A percentile compares a stretch with the other conserved stretches of the same genome.
Evolutionary conservation across 257 asterid species (phyloP).

Genomic region (Phtheirospermum japonicum): DNA sequence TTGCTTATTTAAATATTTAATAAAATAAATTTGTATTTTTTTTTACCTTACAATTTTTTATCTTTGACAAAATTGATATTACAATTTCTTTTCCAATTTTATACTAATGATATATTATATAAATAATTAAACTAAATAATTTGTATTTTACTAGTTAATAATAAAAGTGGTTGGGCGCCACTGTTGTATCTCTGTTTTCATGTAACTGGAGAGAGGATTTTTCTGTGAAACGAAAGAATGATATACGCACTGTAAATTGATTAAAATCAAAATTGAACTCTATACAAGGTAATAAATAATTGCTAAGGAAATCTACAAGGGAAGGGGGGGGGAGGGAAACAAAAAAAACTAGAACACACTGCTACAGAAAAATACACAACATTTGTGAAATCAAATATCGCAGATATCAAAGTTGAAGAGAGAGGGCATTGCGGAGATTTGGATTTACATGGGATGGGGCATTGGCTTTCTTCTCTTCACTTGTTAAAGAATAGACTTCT

Average conservation of each 20-base stretch:
- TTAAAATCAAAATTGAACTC: slow-evolving; percentile 15
- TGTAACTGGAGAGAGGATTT: not conserved
- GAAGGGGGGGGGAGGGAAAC: too few relatives aligned
- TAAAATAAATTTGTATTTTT: too few relatives aligned
- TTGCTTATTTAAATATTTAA: too few relatives aligned
- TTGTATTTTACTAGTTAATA: too few relatives aligned
- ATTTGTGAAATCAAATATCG: not conserved
- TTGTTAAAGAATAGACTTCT: slow-evolving; percentile 70
- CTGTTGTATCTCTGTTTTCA: not conserved
- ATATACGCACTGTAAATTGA: slow-evolving; percentile 13
- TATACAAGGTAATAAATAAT: slow-evolving; percentile 25
- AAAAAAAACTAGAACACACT: slow-evolving; percentile 16
- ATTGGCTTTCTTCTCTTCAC: slow-evolving; percentile 26
- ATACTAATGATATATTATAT: too few relatives aligned
- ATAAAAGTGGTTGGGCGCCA: too few relatives aligned
- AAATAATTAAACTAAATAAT: too few relatives aligned
- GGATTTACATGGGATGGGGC: slow-evolving; percentile 1
- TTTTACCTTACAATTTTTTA: too few relatives aligned
- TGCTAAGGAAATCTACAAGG: not conserved
- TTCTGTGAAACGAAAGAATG: not conserved
- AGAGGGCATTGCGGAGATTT: not conserved
- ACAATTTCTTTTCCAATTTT: too few relatives aligned
- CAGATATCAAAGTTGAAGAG: slow-evolving; percentile 5
- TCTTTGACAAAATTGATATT: too few relatives aligned
- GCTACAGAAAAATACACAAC: slow-evolving; percentile 24